A percentile compares a stretch with the other conserved stretches of the same genome.
Conservation (phyloP, 768 basidiomycete species). For the Gautieria morchelliformis region DNA sequence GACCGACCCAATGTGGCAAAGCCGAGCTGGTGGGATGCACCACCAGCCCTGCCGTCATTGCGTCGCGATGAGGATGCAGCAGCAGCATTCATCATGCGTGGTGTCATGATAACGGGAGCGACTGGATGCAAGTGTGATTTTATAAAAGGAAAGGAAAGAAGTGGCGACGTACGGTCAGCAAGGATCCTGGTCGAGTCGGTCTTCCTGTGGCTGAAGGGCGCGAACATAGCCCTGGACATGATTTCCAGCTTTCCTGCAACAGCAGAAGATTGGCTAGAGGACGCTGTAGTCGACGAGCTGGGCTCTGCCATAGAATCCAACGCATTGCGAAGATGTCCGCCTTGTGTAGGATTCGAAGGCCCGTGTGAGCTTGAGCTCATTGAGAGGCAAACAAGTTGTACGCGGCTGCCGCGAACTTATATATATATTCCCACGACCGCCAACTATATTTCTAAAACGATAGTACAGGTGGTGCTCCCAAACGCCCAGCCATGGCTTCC, state of each 20-base stretch:
- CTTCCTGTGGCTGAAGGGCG: conserved; percentile 53
- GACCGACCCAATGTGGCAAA: conserved; percentile 77
- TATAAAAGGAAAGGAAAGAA: conserved; percentile 6
- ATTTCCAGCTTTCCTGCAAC: conserved; percentile 38
- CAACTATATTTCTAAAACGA: too few relatives aligned
- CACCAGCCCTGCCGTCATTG: conserved; percentile 11
- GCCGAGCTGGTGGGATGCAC: conserved; percentile 39
- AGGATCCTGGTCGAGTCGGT: conserved; percentile 64
- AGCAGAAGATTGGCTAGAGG: conserved; percentile 14
- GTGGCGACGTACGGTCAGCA: conserved; percentile 51
- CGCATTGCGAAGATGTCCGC: conserved; percentile 21
- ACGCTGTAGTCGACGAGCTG: conserved; percentile 21
- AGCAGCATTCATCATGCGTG: conserved; percentile 65
- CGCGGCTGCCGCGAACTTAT: background rate
- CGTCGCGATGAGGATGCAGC: conserved; percentile 55
- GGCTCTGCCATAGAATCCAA: conserved; percentile 25
- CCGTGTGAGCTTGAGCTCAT: conserved; percentile 1
- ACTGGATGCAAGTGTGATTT: conserved; percentile 31
- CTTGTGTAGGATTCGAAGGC: background rate
- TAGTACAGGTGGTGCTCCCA: background rate
- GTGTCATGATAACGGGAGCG: conserved; percentile 86
- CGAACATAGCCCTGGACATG: conserved; percentile 61
- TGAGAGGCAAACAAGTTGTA: background rate
- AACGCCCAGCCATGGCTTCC: background rate
- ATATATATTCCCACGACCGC: background rate